A percentile compares a stretch with the other conserved stretches of the same genome.
Conservation (phyloP, 2,329 filamentous ascomycete genomes). For the Fusarium vanettenii region DNA sequence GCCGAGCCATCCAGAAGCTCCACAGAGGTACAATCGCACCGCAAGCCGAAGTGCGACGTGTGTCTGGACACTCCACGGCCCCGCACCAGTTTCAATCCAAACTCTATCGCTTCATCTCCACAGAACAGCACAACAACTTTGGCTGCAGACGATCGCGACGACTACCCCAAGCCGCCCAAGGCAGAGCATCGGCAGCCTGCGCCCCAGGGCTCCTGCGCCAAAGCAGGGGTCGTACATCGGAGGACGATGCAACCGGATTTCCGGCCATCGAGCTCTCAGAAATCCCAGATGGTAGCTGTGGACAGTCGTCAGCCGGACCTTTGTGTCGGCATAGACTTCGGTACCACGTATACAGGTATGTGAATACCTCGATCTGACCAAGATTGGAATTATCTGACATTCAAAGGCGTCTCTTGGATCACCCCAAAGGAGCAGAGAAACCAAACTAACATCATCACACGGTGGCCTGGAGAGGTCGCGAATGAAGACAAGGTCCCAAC, state of each 20-base stretch:
- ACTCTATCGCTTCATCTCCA: not conserved
- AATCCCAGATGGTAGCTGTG: not conserved
- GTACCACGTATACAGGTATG: not conserved
- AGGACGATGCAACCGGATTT: too few relatives aligned
- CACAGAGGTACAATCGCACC: not conserved
- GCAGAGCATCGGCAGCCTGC: not conserved
- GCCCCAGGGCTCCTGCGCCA: not conserved
- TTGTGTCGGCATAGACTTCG: not conserved
- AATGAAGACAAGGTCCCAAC: not conserved
- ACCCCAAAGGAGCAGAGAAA: not conserved
- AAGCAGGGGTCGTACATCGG: too few relatives aligned
- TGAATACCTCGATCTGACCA: not conserved
- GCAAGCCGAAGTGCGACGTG: not conserved
- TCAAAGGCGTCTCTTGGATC: not conserved
- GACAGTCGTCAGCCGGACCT: not conserved
- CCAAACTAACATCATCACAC: not conserved
- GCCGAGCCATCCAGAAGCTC: not conserved
- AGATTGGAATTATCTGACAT: not conserved
- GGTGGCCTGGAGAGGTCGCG: not conserved
- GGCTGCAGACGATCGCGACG: not conserved
- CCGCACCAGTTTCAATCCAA: not conserved
- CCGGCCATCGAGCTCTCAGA: too few relatives aligned
- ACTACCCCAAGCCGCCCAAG: not conserved
- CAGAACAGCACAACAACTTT: not conserved
- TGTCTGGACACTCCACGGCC: not conserved